Conservation (phyloP, 108 stramenopile genomes). For the Pseudonitzschia delicatissima region DNA sequence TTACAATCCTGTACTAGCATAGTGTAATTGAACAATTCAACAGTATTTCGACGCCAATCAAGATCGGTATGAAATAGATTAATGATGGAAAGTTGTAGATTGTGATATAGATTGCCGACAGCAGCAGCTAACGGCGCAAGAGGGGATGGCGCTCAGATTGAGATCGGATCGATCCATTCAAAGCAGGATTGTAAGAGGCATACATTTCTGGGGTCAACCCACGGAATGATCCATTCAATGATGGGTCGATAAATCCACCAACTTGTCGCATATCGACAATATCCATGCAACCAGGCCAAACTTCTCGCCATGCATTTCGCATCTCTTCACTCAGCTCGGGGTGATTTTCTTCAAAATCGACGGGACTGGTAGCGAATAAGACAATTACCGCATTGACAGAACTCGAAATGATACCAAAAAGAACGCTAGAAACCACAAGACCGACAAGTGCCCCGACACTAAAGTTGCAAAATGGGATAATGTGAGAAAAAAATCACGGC, state of each 20-base stretch:
- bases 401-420: slow-evolving; percentile 73
- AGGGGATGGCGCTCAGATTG: slow-evolving; percentile 15
- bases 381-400: slow-evolving; percentile 88
- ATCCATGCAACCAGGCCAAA: slow-evolving; percentile 87
- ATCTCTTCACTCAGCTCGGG: slow-evolving; percentile 79
- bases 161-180: background rate
- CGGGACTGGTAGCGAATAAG: slow-evolving; percentile 85
- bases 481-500: background rate
- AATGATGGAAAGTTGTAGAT: no score
- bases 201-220: slow-evolving; percentile 3
- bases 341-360: slow-evolving; percentile 80
- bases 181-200: slow-evolving; percentile 1
- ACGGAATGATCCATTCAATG: slow-evolving; percentile 11
- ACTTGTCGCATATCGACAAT: slow-evolving; percentile 47
- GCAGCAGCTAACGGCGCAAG: background rate
- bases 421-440: slow-evolving; percentile 62
- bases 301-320: slow-evolving; percentile 78
- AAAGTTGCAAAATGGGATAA: background rate
- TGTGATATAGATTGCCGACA: background rate
- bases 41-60: no score
- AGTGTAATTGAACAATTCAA: no score
- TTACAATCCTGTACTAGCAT: no score
- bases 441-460: slow-evolving; percentile 74
- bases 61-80: no score
- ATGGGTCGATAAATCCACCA: slow-evolving; percentile 24